Conservation (phyloP, 2,329 filamentous ascomycete genomes). For the Apiospora marii region DNA sequence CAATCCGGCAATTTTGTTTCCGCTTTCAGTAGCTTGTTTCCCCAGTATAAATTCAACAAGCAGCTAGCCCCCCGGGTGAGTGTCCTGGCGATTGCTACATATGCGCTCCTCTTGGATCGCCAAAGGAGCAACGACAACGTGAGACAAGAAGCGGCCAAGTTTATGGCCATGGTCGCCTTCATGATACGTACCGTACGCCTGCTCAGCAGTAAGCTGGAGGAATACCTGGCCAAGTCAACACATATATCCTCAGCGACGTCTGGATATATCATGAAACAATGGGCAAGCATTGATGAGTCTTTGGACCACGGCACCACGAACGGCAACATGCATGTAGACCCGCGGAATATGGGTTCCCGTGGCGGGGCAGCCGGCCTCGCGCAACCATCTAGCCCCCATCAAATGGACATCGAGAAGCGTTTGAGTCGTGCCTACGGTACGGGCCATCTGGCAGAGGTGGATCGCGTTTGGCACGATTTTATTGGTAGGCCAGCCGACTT, state of each 20-base stretch:
- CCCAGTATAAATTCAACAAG: constrained; percentile 37
- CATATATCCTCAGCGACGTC: constrained; percentile 33
- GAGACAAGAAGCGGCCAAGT: constrained; percentile 35
- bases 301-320: constrained; percentile 29
- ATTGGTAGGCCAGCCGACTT: constrained; percentile 31
- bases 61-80: constrained; percentile 38
- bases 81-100: constrained; percentile 49
- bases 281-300: constrained; percentile 36
- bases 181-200: constrained; percentile 36
- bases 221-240: constrained; percentile 24
- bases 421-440: constrained; percentile 31
- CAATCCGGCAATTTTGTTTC: constrained; percentile 35
- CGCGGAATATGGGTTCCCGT: constrained; percentile 21
- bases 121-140: constrained; percentile 33
- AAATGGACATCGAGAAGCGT: constrained; percentile 27
- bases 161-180: constrained; percentile 37
- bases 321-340: not conserved
- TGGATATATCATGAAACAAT: constrained; percentile 38
- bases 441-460: constrained; percentile 33
- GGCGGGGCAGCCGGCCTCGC: constrained; percentile 3
- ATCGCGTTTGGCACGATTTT: constrained; percentile 39
- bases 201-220: constrained; percentile 30
- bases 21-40: constrained; percentile 46
- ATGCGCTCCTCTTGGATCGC: constrained; percentile 46
- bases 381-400: not conserved